Base-by-base conservation (phyloP, 768 basidiomycete genomes). In the Psilocybe sp. region DNA sequence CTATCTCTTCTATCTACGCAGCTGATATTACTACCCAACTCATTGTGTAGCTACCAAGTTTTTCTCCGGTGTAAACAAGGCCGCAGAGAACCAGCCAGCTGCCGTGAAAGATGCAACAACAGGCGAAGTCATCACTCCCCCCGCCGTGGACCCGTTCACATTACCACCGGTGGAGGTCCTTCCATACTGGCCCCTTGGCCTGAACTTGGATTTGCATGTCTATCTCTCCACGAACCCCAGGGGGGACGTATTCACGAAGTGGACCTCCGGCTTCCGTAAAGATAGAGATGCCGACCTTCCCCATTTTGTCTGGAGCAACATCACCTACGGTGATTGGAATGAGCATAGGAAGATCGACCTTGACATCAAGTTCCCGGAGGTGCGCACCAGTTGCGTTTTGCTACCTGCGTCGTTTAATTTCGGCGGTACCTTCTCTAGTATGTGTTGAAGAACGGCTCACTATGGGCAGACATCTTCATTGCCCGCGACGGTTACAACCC, bases 401-500 rank as follows among this genome's bases (percentile, higher is more conserved):
- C 4, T 28, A 28, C 23, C 23, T 28, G 4, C 4, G 23, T 28
- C 3, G 3, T 28, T 28, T 28, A 28, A 28, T 28, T 7, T 7
- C 7, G 23, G 7, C 23, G 7, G 45, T 3, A 31, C 44, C 23
- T 47, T 38, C 32, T 53, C 18, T 57, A 93, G 91, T 76, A 73
- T 43, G 92, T 93, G 10, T 75, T 88, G 60, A 75, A 74, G 49
- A 96, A 96, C 62, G 88, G 80, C 10, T 81, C 88, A 2, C 66
- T 94, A 42, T 96, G 88, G 87, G 87, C 87, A 13, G 89, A 95
- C 58, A 74, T 93, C 5, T 89, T 87, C 64, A 66, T 96, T 7
- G 76, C 82, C 0, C 83, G 78, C 54, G 76, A 87, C 39, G 81
- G 81, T 0, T 76, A 79, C 9, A 81, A 75, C 56, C 87, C 86